A percentile compares a stretch with the other conserved stretches of the same genome.
Conservation (phyloP, 768 basidiomycete genomes). For the Trametes sanguinea region DNA sequence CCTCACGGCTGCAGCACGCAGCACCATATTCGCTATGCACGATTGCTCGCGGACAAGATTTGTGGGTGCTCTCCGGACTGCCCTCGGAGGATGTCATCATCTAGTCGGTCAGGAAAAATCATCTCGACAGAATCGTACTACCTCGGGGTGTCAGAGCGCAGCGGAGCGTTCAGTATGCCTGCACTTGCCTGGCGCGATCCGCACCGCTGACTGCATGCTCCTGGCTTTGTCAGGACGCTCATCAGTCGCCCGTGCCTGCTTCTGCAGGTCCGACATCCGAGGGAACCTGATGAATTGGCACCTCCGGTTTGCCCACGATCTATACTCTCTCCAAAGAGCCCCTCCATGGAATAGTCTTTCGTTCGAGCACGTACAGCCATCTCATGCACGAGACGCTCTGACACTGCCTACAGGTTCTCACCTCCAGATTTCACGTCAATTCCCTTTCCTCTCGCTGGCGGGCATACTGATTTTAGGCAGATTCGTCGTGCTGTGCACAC, state of each 20-base stretch:
- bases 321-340: neutral
- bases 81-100: constrained; percentile 1
- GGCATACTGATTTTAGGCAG: neutral
- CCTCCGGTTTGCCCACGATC: constrained; percentile 9
- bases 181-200: no score
- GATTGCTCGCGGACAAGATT: no score
- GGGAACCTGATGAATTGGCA: neutral
- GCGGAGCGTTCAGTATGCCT: neutral
- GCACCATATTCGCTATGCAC: neutral
- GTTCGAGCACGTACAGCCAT: constrained; percentile 13
- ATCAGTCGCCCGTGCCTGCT: neutral
- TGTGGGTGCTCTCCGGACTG: no score
- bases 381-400: constrained; percentile 8
- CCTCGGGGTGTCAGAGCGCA: neutral
- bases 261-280: constrained; percentile 9
- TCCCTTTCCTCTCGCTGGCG: neutral
- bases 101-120: constrained; percentile 2
- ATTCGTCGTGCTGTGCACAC: constrained; percentile 9
- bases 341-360: neutral
- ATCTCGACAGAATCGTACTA: constrained; percentile 11
- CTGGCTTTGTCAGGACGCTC: neutral
- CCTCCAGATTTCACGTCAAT: constrained; percentile 9
- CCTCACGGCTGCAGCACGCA: constrained; percentile 7
- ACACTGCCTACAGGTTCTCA: constrained; percentile 1
- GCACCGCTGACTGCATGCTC: neutral